Evolutionary conservation across 1,284 basidiomycete species (phyloP).

Genomic region (Austroboletus novae-zelandiae): DNA sequence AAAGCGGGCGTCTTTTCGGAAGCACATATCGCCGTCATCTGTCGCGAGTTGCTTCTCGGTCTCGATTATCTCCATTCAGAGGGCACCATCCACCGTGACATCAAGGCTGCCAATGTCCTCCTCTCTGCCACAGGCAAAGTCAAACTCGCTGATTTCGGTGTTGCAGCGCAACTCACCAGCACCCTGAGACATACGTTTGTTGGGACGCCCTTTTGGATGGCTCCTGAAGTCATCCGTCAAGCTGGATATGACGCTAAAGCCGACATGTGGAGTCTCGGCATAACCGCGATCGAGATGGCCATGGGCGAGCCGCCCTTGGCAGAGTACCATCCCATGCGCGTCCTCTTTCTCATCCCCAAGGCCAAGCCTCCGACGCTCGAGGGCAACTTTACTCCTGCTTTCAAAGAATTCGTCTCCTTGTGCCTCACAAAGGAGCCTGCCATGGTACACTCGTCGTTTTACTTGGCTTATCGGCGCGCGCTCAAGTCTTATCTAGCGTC

Average conservation of each 20-base stretch:
- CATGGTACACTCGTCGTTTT: slow-evolving; percentile 42
- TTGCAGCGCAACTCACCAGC: slow-evolving; percentile 88
- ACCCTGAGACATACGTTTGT: slow-evolving; percentile 93
- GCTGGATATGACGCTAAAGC: slow-evolving; percentile 96
- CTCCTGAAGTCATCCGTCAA: slow-evolving; percentile 95
- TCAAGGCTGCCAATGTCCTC: slow-evolving; percentile 97
- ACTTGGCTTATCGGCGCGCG: slow-evolving; percentile 1
- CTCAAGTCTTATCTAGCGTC: slow-evolving; percentile 56
- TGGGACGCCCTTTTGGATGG: slow-evolving; percentile 98
- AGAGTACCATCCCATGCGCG: slow-evolving; percentile 95
- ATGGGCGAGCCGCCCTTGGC: slow-evolving; percentile 92
- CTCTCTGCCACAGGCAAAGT: slow-evolving; percentile 89
- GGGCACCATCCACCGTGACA: slow-evolving; percentile 96
- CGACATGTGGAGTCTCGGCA: slow-evolving; percentile 96
- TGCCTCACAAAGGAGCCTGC: slow-evolving; percentile 94
- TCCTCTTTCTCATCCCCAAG: slow-evolving; percentile 94
- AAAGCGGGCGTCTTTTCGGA: slow-evolving; percentile 91
- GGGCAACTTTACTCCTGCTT: slow-evolving; percentile 77
- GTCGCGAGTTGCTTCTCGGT: slow-evolving; percentile 90
- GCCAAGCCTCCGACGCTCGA: slow-evolving; percentile 92
- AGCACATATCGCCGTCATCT: slow-evolving; percentile 90
- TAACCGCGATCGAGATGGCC: slow-evolving; percentile 95
- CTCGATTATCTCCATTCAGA: slow-evolving; percentile 94
- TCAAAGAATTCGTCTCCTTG: slow-evolving; percentile 89
- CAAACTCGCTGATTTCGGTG: slow-evolving; percentile 97